phyloP scores from a whole-genome alignment of 768 basidiomycete species.

The Cystofilobasidium macerans region DNA sequence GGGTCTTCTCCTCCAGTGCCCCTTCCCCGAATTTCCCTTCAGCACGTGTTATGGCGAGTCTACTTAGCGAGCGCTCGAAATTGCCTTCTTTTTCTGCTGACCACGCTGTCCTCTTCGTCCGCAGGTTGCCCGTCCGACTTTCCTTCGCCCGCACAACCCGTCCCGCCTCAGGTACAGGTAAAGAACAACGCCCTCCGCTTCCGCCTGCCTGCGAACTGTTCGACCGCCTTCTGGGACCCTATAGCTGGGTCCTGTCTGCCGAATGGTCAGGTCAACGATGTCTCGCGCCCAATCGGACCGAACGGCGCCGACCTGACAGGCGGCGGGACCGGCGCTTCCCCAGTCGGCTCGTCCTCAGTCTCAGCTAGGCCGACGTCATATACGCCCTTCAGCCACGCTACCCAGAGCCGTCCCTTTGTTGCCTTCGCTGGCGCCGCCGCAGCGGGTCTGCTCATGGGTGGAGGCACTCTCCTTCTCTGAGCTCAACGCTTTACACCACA shows the following conservation, averaged over 20 bases:
- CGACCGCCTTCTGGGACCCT: conserved; percentile 73
- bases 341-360: neutral
- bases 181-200: conserved; percentile 45
- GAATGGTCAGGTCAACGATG: conserved; percentile 55
- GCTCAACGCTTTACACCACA: too few relatives aligned
- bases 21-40: conserved; percentile 66
- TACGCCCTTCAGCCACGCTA: neutral
- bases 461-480: neutral
- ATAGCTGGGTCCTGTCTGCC: conserved; percentile 56
- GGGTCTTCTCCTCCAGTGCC: conserved; percentile 49
- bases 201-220: conserved; percentile 57
- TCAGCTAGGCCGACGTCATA: neutral
- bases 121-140: conserved; percentile 18
- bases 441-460: neutral
- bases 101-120: neutral
- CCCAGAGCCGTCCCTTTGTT: neutral
- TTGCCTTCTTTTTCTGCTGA: conserved; percentile 35
- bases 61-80: conserved; percentile 2
- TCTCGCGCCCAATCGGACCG: conserved; percentile 56
- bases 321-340: conserved; percentile 43
- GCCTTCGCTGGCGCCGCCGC: neutral
- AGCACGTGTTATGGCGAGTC: conserved; percentile 47
- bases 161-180: conserved; percentile 51
- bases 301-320: conserved; percentile 62
- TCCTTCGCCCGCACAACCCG: conserved; percentile 53